These are phyloP conservation scores for Amanita polypyramis DNA, from an alignment of 768 basidiomycete species.

Conservation along the genomic window DNA sequence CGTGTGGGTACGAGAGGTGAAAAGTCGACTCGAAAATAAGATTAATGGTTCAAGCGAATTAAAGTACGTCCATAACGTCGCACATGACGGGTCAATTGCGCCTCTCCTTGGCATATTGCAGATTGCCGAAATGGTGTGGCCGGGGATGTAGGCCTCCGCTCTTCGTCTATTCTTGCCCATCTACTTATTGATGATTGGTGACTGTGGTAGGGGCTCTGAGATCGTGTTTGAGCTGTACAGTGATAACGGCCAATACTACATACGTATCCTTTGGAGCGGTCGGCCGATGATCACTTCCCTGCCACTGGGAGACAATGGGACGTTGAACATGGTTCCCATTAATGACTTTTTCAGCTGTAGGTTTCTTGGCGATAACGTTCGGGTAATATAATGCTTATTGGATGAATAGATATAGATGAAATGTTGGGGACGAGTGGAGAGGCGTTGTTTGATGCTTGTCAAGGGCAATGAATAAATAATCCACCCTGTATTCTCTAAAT, in stretches of 20 bases:
- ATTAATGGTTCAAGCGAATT: constrained; percentile 27
- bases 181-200: neutral
- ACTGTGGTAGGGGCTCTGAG: constrained; percentile 31
- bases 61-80: constrained; percentile 30
- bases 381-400: neutral
- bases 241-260: constrained; percentile 17
- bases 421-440: neutral
- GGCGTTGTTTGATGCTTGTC: neutral
- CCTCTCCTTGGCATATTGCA: constrained; percentile 39
- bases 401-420: neutral
- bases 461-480: neutral
- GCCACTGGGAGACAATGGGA: constrained; percentile 23
- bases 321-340: constrained; percentile 34
- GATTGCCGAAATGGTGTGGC: constrained; percentile 42
- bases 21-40: constrained; percentile 26
- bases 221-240: constrained; percentile 38
- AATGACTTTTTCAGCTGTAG: constrained; percentile 31
- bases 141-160: constrained; percentile 30
- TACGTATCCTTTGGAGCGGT: constrained; percentile 43
- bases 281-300: constrained; percentile 39
- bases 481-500: neutral
- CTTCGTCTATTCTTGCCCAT: neutral
- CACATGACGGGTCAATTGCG: constrained; percentile 41
- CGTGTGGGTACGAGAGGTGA: constrained; percentile 35
- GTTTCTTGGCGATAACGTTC: neutral